phyloP scores from a whole-genome alignment of 208 protist genomes.

The Wallacemonas sp. region DNA sequence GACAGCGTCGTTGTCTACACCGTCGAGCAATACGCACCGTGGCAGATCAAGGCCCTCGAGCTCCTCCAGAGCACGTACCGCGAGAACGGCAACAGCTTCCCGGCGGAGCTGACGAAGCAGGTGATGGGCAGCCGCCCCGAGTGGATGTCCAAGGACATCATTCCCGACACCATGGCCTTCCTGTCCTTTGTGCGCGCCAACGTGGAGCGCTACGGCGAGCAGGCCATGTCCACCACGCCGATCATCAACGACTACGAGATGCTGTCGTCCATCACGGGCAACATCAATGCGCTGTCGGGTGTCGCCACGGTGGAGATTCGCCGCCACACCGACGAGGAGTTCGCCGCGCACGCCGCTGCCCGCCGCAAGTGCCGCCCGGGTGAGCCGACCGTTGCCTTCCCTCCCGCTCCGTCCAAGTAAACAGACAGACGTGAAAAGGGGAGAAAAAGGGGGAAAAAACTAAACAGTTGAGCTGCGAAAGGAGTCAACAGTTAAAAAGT shows the following conservation, averaged over 20 bases:
- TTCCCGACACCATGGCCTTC: constrained; percentile 91
- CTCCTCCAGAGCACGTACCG: constrained; percentile 63
- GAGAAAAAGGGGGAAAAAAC: constrained; percentile 13
- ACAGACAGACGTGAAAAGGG: background rate
- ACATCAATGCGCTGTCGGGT: constrained; percentile 67
- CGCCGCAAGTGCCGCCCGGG: constrained; percentile 76
- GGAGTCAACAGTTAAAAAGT: too few relatives aligned
- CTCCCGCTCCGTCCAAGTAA: constrained; percentile 24
- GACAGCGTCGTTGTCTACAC: constrained; percentile 80
- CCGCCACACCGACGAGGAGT: constrained; percentile 47
- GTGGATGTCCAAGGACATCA: constrained; percentile 74
- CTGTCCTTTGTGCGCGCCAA: constrained; percentile 78
- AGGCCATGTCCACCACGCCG: constrained; percentile 64
- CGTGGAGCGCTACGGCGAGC: constrained; percentile 78
- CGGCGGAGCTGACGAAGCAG: constrained; percentile 67
- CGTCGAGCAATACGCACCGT: constrained; percentile 50
- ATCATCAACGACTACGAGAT: constrained; percentile 72
- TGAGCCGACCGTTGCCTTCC: constrained; percentile 70
- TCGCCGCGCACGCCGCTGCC: constrained; percentile 65
- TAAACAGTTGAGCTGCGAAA: constrained; percentile 15
- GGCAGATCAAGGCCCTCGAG: constrained; percentile 81
- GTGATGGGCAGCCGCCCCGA: constrained; percentile 56
- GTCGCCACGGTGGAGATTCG: constrained; percentile 58
- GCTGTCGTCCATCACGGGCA: constrained; percentile 46
- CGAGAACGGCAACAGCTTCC: constrained; percentile 51